Evolutionary conservation across 2,329 filamentous ascomycete species (phyloP).

Genomic region (Didymella pinodella): DNA sequence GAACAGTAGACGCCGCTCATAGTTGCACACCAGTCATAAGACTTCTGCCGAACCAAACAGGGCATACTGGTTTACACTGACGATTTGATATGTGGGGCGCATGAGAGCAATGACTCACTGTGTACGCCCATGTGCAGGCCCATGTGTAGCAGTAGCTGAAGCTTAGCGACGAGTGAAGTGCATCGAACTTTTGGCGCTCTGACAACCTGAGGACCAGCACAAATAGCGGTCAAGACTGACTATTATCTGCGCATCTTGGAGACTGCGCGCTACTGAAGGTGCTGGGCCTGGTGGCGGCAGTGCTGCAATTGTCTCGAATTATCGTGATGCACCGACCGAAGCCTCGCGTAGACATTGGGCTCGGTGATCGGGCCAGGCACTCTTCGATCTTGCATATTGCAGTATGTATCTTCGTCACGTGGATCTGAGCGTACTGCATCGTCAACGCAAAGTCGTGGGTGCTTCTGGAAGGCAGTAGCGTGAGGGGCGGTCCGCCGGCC

Average conservation of each 20-base stretch:
- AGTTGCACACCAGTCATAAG: not conserved
- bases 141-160: not conserved
- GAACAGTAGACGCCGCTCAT: not conserved
- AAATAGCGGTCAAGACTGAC: not conserved
- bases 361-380: not conserved
- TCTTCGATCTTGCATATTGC: slow-evolving; percentile 4
- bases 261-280: not conserved
- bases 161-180: not conserved
- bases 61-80: not conserved
- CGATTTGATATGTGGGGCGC: not conserved
- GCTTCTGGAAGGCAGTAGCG: not conserved
- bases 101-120: not conserved
- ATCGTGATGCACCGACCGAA: not conserved
- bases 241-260: not conserved
- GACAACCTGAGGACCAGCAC: not conserved
- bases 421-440: not conserved
- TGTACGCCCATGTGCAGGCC: not conserved
- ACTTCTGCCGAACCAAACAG: not conserved
- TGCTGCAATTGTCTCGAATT: not conserved
- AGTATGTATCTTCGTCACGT: not conserved
- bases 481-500: not conserved
- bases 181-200: not conserved
- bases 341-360: slow-evolving; percentile 4
- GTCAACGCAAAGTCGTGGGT: not conserved
- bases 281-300: not conserved